Percentiles rank a stretch among this genome's conserved stretches.
These are phyloP conservation scores for Pichia sp. DNA, from an alignment of 1,139 yeast genomes.

Conservation along the genomic window DNA sequence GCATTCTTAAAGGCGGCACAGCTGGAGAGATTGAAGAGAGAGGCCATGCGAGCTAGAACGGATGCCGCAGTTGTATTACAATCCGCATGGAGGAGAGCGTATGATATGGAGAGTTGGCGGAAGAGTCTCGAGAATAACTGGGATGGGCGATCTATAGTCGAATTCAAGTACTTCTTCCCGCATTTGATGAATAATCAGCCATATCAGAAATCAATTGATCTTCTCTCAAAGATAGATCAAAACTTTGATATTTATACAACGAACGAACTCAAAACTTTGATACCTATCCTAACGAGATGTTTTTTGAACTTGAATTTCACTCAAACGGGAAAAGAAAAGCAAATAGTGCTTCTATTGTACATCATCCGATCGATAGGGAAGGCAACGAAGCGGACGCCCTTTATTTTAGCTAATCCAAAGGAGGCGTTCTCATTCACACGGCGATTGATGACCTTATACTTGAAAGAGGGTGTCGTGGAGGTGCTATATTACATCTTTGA, in stretches of 20 bases:
- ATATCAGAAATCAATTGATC: slow-evolving; percentile 1
- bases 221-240: slow-evolving; percentile 6
- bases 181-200: slow-evolving; percentile 11
- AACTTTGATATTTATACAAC: neutral
- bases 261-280: neutral
- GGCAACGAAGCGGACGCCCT: no score
- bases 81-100: slow-evolving; percentile 32
- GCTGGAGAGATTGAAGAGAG: slow-evolving; percentile 60
- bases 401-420: no score
- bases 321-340: no score
- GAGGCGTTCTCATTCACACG: no score
- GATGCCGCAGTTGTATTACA: slow-evolving; percentile 49
- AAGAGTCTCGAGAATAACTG: slow-evolving; percentile 12
- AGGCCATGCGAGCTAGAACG: slow-evolving; percentile 42
- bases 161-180: slow-evolving; percentile 21
- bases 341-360: no score
- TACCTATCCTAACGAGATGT: neutral
- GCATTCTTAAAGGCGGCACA: slow-evolving; percentile 55
- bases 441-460: no score
- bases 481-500: no score
- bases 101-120: slow-evolving; percentile 18
- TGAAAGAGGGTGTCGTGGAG: no score
- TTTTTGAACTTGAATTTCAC: no score
- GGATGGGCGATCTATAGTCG: slow-evolving; percentile 17
- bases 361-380: no score